Base-by-base conservation (phyloP, 148 eudicot species). In the Vaccinium darrowii region DNA sequence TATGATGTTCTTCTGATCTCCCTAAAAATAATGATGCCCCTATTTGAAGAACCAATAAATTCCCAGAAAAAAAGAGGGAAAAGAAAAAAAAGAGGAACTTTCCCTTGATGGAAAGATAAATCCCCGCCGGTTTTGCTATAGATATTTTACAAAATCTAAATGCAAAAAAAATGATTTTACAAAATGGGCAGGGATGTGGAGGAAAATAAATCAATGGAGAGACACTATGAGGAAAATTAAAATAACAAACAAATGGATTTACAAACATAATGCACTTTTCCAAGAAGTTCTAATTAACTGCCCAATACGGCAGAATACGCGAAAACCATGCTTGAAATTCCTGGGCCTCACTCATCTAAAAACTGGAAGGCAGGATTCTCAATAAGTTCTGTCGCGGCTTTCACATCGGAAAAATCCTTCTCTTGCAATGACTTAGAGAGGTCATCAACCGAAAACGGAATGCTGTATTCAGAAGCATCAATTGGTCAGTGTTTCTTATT, bases 331-430 rank as follows among this genome's bases (percentile, higher is more conserved):
- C 71, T 81, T 82, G 85, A 72, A 85, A 67, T 82, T 62, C 87
- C 84, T 53, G 30, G 79, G 86, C 93, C 87, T 92, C 91, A 94
- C 80, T 91, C 95, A 43, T 93, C 95, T 90, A 97, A 91, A 91
- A 97, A 97, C 62, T 90, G 97, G 88, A 97, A 97, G 93, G 93
- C 94, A n/a, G 93, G 93, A 88, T 95, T 93, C 90, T 94, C 96
- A 16, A 92, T 91, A 86, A 97, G 98, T 83, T 91, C 93, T 47
- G 85, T 82, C 7, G 95, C 98, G 4, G 98, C 93, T 88, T 91
- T 92, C 80, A 95, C 95, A 54, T 94, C 98, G n/a, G 90, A 54
- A 84, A 94, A 92, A 50, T 95, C 98, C 89, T 94, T 94, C 62
- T 88, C 92, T 86, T 92, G 91, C 84, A 95, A 88, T 57, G 99